A percentile compares a stretch with the other conserved stretches of the same genome.
phyloP scores from a whole-genome alignment of 1,284 basidiomycete species.

The Sanghuangporus baumii region DNA sequence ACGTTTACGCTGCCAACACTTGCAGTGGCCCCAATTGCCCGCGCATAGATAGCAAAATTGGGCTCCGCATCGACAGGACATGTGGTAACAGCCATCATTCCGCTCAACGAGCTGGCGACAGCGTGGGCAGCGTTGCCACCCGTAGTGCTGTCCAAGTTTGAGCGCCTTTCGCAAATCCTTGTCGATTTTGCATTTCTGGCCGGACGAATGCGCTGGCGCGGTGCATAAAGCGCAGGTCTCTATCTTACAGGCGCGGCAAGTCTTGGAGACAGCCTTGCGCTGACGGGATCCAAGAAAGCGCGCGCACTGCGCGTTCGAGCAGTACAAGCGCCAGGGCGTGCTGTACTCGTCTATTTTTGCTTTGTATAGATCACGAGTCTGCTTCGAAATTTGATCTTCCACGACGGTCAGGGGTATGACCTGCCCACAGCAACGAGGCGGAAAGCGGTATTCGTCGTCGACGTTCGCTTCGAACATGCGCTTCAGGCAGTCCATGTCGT shows the following conservation, averaged over 20 bases:
- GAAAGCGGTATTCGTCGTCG: constrained; percentile 38
- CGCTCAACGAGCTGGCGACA: constrained; percentile 41
- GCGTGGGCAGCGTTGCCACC: constrained; percentile 46
- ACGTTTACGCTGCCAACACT: constrained; percentile 7
- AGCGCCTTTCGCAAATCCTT: constrained; percentile 27
- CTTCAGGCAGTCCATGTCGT: constrained; percentile 34
- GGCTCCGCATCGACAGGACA: constrained; percentile 44
- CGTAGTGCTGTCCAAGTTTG: constrained; percentile 35
- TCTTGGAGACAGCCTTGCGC: constrained; percentile 36
- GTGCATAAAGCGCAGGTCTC: constrained; percentile 12
- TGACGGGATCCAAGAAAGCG: constrained; percentile 44
- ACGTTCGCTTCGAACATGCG: constrained; percentile 34
- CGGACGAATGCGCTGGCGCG: constrained; percentile 28
- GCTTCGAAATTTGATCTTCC: constrained; percentile 24
- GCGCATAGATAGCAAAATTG: constrained; percentile 50
- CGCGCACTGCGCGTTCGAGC: constrained; percentile 40
- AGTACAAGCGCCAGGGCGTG: constrained; percentile 38
- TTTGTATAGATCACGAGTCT: constrained; percentile 25
- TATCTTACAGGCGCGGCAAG: constrained; percentile 27
- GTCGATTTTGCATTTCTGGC: constrained; percentile 24
- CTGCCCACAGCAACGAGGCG: constrained; percentile 38
- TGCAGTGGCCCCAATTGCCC: constrained; percentile 6
- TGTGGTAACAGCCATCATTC: constrained; percentile 42
- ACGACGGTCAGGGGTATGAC: constrained; percentile 29
- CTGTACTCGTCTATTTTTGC: constrained; percentile 32